A percentile compares a stretch with the other conserved stretches of the same genome.
Evolutionary conservation across 257 asterid species (phyloP).

Genomic region (Gardenia jasminoides): DNA sequence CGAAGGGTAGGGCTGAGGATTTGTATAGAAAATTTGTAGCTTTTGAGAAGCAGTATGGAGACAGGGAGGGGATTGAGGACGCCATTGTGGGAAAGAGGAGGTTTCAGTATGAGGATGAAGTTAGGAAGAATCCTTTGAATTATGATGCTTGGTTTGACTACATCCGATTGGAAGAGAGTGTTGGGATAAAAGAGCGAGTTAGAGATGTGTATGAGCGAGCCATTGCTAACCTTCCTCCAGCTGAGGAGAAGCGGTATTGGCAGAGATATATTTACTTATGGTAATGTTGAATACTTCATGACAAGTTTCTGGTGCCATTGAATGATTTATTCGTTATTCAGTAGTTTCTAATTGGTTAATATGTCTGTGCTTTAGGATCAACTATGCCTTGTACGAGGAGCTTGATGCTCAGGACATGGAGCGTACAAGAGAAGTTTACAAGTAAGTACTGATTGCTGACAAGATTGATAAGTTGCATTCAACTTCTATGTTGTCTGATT

Average conservation of each 20-base stretch:
- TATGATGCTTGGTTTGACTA: conserved; percentile 95
- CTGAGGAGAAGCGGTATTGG: conserved; percentile 90
- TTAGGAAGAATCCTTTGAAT: conserved; percentile 76
- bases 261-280: conserved; percentile 88
- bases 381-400: conserved; percentile 85
- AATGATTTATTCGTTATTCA: neutral
- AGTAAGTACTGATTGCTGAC: conserved; percentile 36
- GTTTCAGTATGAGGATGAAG: conserved; percentile 87
- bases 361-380: conserved; percentile 57
- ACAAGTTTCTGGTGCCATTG: too few relatives aligned
- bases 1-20: conserved; percentile 90
- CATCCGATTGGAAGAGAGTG: conserved; percentile 72
- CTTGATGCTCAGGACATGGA: conserved; percentile 79
- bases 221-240: conserved; percentile 90
- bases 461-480: neutral
- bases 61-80: conserved; percentile 87
- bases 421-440: conserved; percentile 89
- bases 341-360: conserved; percentile 22
- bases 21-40: conserved; percentile 83
- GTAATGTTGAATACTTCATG: conserved; percentile 37
- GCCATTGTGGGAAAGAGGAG: conserved; percentile 91
- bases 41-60: conserved; percentile 92
- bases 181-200: conserved; percentile 59
- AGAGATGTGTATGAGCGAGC: conserved; percentile 92
- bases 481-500: neutral